Percentiles rank a stretch among this genome's conserved stretches.
These are phyloP conservation scores for Populus nigra DNA, from an alignment of 345 rosid species.

Conservation along the genomic window DNA sequence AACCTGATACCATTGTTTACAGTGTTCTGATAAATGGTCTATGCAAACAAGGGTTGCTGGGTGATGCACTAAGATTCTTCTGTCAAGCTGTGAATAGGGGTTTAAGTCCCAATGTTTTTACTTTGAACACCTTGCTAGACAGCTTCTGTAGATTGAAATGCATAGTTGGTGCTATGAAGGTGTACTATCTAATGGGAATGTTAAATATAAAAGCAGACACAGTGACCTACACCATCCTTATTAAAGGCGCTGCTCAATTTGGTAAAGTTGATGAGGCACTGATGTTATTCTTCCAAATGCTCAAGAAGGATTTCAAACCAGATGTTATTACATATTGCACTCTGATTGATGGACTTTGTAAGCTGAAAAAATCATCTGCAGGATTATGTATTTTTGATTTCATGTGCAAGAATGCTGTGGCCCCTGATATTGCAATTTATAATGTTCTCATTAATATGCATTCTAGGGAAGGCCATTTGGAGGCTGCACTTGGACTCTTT, in stretches of 20 bases:
- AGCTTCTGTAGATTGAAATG: slow-evolving; percentile 42
- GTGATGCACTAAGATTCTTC: slow-evolving; percentile 41
- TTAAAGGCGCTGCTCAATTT: slow-evolving; percentile 11
- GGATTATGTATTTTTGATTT: slow-evolving; percentile 41
- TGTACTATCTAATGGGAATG: slow-evolving; percentile 25
- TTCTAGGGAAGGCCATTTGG: slow-evolving; percentile 20
- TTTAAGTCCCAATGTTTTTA: slow-evolving; percentile 32
- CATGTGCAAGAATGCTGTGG: slow-evolving; percentile 37
- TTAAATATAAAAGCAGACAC: slow-evolving; percentile 36
- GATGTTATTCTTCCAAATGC: slow-evolving; percentile 40
- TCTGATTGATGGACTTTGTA: slow-evolving; percentile 44
- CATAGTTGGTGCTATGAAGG: slow-evolving; percentile 30
- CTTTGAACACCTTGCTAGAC: slow-evolving; percentile 44
- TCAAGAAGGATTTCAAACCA: slow-evolving; percentile 44
- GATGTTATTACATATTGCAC: slow-evolving; percentile 45
- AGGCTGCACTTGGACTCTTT: slow-evolving; percentile 30
- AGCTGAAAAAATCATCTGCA: slow-evolving; percentile 32
- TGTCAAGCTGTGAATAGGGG: slow-evolving; percentile 22
- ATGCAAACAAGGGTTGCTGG: slow-evolving; percentile 45
- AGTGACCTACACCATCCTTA: slow-evolving; percentile 42
- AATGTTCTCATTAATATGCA: slow-evolving; percentile 42
- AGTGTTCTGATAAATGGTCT: slow-evolving; percentile 44
- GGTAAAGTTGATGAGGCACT: slow-evolving; percentile 34
- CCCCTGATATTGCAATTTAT: slow-evolving; percentile 40
- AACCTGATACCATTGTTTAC: slow-evolving; percentile 36